Percentiles rank a stretch among this genome's conserved stretches.
Conservation (phyloP, 2,329 filamentous ascomycete species). For the Colletotrichum sp. region DNA sequence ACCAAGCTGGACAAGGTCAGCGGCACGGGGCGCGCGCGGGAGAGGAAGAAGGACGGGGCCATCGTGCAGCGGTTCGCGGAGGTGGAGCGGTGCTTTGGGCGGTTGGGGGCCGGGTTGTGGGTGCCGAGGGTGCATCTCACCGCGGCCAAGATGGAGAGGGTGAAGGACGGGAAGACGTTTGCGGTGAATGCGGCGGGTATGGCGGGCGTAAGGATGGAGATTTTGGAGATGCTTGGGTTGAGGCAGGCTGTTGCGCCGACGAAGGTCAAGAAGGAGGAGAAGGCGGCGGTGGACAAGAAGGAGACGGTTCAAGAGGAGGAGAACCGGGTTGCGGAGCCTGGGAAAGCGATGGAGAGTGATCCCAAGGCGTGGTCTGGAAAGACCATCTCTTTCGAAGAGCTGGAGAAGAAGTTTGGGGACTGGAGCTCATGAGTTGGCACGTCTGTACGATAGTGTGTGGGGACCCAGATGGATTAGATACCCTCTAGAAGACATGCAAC, state of each 20-base stretch:
- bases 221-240: slow-evolving; percentile 45
- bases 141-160: slow-evolving; percentile 39
- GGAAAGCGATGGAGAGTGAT: slow-evolving; percentile 12
- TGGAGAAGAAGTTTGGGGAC: slow-evolving; percentile 25
- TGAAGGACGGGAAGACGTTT: slow-evolving; percentile 25
- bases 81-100: slow-evolving; percentile 5
- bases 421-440: not conserved
- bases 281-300: not conserved
- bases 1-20: slow-evolving; percentile 61
- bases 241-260: not conserved
- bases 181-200: slow-evolving; percentile 36
- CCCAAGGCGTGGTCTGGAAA: slow-evolving; percentile 32
- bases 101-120: slow-evolving; percentile 24
- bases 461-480: not conserved
- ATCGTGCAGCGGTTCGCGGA: slow-evolving; percentile 16
- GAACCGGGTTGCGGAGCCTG: not conserved
- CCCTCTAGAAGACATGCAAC: not conserved
- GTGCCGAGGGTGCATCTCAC: slow-evolving; percentile 37
- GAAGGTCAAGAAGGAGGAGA: not conserved
- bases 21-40: slow-evolving; percentile 19
- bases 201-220: slow-evolving; percentile 41
- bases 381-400: slow-evolving; percentile 37
- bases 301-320: not conserved
- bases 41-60: slow-evolving; percentile 23
- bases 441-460: slow-evolving; percentile 9